Conservation (phyloP, 495 filamentous ascomycete species). For the Choiromyces venosus region DNA sequence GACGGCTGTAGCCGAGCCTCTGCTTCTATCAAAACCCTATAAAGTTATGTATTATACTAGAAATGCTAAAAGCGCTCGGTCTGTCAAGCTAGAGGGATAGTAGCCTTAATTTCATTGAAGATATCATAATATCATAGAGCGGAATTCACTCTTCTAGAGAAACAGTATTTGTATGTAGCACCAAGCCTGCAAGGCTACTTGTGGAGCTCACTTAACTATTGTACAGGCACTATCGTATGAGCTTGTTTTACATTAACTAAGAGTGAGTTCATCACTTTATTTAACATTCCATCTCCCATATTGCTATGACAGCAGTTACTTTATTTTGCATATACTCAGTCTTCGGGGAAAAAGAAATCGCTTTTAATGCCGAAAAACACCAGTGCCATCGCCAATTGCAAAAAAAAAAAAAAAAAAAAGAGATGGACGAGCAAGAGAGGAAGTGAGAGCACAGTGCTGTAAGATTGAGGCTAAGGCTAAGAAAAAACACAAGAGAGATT, state of each 20-base stretch:
- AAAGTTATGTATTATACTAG: too few relatives aligned
- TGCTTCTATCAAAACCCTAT: neutral
- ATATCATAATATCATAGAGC: neutral
- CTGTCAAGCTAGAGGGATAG: too few relatives aligned
- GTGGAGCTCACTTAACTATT: neutral
- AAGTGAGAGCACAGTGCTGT: conserved; percentile 14
- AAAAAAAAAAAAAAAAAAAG: neutral
- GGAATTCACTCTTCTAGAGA: neutral
- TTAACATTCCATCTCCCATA: neutral
- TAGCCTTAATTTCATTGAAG: neutral
- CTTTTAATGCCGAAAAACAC: conserved; percentile 5
- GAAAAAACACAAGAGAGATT: conserved; percentile 2
- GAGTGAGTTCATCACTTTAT: neutral
- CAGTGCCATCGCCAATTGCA: neutral
- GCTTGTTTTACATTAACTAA: neutral
- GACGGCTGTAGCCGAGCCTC: neutral
- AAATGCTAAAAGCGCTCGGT: too few relatives aligned
- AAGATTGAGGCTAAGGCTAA: conserved; percentile 15
- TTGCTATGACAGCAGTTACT: neutral
- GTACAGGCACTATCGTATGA: too few relatives aligned
- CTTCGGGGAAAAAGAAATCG: neutral
- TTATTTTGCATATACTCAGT: neutral
- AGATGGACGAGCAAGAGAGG: neutral
- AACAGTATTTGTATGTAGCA: neutral
- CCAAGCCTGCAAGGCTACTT: neutral